Percentiles rank a stretch among this genome's conserved stretches.
Evolutionary conservation across 352 stramenopile species (phyloP).

Genomic region (Pythium aristosporum): DNA sequence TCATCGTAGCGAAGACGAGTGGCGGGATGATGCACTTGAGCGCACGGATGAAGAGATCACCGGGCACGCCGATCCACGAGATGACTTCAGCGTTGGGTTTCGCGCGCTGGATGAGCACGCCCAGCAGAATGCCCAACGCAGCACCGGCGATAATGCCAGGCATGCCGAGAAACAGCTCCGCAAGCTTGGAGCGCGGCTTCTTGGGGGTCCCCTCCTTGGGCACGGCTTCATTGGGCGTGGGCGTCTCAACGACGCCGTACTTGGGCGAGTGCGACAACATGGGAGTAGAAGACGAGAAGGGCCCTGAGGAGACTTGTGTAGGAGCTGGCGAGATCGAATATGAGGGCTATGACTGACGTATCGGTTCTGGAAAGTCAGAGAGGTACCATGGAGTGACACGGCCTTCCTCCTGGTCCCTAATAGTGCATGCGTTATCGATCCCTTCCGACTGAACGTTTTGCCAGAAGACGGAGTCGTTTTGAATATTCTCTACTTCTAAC

Average conservation of each 20-base stretch:
- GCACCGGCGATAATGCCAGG: constrained; percentile 1
- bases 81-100: not conserved
- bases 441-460: too few relatives aligned
- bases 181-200: not conserved
- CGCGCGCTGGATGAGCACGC: not conserved
- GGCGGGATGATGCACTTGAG: constrained; percentile 49
- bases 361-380: too few relatives aligned
- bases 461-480: too few relatives aligned
- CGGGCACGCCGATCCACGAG: constrained; percentile 32
- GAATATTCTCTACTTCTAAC: too few relatives aligned
- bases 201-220: constrained; percentile 7
- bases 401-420: too few relatives aligned
- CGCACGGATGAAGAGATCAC: constrained; percentile 43
- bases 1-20: constrained; percentile 40
- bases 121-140: not conserved
- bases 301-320: constrained; percentile 5
- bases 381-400: too few relatives aligned
- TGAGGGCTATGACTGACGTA: too few relatives aligned
- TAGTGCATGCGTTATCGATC: too few relatives aligned
- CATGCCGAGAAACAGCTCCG: constrained; percentile 6
- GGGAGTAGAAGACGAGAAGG: not conserved
- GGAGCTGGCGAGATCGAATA: constrained; percentile 16
- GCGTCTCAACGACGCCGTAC: constrained; percentile 31
- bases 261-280: constrained; percentile 16
- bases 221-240: constrained; percentile 2